Base-by-base conservation (phyloP, 371 early-diverging fungal genomes). In the Dichotomocladium elegans region DNA sequence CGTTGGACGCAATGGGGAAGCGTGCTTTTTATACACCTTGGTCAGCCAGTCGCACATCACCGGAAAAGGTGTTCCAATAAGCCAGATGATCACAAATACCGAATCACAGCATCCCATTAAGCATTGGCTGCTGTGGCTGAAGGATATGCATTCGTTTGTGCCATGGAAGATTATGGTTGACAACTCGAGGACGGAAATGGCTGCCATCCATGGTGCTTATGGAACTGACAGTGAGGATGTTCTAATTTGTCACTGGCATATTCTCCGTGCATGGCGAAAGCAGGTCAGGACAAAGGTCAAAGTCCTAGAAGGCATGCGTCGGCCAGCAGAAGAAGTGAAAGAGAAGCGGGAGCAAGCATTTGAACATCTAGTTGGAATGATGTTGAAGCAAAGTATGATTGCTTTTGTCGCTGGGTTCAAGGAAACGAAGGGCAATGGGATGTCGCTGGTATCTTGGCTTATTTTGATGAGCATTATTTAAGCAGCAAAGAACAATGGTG, bases 1-100 rank as follows among this genome's bases (percentile, higher is more conserved):
- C n/a, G n/a, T n/a, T n/a, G n/a, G n/a, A n/a, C n/a, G n/a, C n/a
- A n/a, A n/a, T n/a, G n/a, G n/a, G n/a, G n/a, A n/a, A n/a, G n/a
- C n/a, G n/a, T n/a, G n/a, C n/a, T n/a, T n/a, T n/a, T n/a, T n/a
- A n/a, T n/a, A n/a, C n/a, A n/a, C n/a, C n/a, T n/a, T n/a, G n/a
- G n/a, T n/a, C n/a, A n/a, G n/a, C n/a, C n/a, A n/a, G n/a, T n/a
- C n/a, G n/a, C n/a, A n/a, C n/a, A n/a, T n/a, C n/a, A n/a, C n/a
- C n/a, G n/a, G n/a, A n/a, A n/a, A n/a, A n/a, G 55, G 55, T 9
- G 33, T 42, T 1, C 55, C 47, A 15, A 37, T 54, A 31, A 25
- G 40, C 34, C 47, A 47, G 47, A 45, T 54, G 47, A 15, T 54
- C 31, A 54, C 55, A 22, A 54, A 54, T 29, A 30, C 35, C n/a